Conservation (phyloP, 2,329 filamentous ascomycete species). For the Sporothrix dimorphospora region DNA sequence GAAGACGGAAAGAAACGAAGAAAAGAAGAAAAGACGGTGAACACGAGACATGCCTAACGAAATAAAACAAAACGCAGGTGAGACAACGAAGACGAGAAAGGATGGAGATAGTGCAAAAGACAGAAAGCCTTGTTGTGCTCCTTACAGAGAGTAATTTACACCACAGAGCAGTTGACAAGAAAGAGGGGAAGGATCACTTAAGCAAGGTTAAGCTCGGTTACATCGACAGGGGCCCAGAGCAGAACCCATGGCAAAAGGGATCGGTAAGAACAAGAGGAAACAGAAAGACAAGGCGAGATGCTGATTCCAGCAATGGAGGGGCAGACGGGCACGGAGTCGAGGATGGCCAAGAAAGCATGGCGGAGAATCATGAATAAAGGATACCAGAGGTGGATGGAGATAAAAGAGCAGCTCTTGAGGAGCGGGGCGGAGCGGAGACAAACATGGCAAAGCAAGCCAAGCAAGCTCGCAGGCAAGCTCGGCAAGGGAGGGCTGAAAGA, state of each 20-base stretch:
- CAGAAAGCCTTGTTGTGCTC: background rate
- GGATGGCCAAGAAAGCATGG: too few relatives aligned
- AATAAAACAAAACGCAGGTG: background rate
- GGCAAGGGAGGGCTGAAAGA: constrained; percentile 9
- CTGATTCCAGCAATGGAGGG: background rate
- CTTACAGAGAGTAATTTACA: too few relatives aligned
- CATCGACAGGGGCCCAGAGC: background rate
- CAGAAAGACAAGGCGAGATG: background rate
- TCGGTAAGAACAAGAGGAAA: background rate
- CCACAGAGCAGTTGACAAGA: background rate
- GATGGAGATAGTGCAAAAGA: background rate
- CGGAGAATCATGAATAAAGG: background rate
- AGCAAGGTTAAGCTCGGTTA: background rate
- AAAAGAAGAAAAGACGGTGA: constrained; percentile 16
- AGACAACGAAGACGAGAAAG: background rate
- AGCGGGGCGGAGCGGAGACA: constrained; percentile 1
- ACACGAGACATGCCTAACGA: background rate
- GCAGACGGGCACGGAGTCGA: background rate
- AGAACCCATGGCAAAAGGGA: background rate
- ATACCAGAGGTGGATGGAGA: background rate
- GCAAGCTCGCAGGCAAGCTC: background rate
- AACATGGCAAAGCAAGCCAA: background rate
- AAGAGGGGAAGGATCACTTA: background rate
- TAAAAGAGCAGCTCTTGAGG: background rate
- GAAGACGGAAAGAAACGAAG: background rate